A percentile compares a stretch with the other conserved stretches of the same genome.
Conservation (phyloP, 75 land plant genomes). For the Selaginella moellendorffii region DNA sequence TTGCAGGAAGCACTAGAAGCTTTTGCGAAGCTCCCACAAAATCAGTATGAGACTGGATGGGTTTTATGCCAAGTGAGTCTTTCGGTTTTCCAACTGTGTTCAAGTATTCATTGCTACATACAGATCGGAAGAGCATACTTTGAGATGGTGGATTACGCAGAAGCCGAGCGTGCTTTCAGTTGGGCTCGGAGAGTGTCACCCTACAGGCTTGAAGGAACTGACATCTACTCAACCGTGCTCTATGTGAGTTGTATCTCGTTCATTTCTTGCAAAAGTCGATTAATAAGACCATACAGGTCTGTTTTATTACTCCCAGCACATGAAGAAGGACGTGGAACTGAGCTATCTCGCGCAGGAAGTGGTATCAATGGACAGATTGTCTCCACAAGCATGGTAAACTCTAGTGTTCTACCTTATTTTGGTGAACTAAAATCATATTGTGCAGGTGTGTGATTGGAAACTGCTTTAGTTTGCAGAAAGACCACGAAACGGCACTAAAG, state of each 20-base stretch:
- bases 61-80: slow-evolving; percentile 86
- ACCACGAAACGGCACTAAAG: slow-evolving; percentile 91
- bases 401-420: too few relatives aligned
- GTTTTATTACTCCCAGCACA: slow-evolving; percentile 42
- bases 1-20: slow-evolving; percentile 74
- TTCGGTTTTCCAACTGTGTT: too few relatives aligned
- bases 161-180: slow-evolving; percentile 79
- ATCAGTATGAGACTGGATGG: slow-evolving; percentile 92
- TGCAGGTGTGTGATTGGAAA: slow-evolving; percentile 98
- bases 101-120: too few relatives aligned
- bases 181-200: slow-evolving; percentile 71
- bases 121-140: slow-evolving; percentile 90
- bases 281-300: neutral
- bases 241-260: slow-evolving; percentile 40
- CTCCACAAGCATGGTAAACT: slow-evolving; percentile 99
- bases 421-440: too few relatives aligned
- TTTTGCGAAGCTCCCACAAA: slow-evolving; percentile 53
- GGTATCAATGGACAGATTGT: slow-evolving; percentile 73
- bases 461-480: slow-evolving; percentile 96
- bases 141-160: slow-evolving; percentile 76
- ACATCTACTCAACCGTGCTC: slow-evolving; percentile 87
- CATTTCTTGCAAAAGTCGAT: neutral
- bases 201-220: slow-evolving; percentile 78
- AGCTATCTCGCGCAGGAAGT: slow-evolving; percentile 90
- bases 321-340: slow-evolving; percentile 90